Conservation (phyloP, 139 green algal genomes). For the Monoraphidium neglectum region DNA sequence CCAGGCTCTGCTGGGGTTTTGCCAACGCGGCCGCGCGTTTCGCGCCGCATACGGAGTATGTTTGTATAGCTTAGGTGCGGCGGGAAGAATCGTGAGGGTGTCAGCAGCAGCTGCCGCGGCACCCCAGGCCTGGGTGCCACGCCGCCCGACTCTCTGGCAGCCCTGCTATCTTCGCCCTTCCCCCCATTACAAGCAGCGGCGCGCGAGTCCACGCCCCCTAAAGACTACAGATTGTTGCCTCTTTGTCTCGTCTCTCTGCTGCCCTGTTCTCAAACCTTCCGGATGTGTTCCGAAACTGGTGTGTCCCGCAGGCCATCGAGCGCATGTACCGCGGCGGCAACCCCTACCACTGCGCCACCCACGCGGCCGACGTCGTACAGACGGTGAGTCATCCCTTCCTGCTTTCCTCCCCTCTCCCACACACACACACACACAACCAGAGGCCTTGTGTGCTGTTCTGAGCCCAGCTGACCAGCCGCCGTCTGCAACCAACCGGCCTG, state of each 20-base stretch:
- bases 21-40: background rate
- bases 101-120: background rate
- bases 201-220: too few species aligned
- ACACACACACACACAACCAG: too few species aligned
- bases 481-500: too few species aligned
- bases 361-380: constrained; percentile 58
- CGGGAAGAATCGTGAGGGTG: background rate
- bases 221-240: too few species aligned
- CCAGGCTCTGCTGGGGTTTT: background rate
- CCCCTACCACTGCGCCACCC: constrained; percentile 53
- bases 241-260: background rate
- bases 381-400: too few species aligned
- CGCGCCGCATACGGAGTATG: background rate
- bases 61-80: background rate
- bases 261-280: constrained; percentile 38
- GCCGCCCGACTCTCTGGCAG: too few species aligned
- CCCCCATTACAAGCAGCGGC: too few species aligned
- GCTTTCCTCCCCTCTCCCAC: too few species aligned
- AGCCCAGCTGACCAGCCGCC: too few species aligned
- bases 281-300: constrained; percentile 29
- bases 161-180: too few species aligned
- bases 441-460: too few species aligned
- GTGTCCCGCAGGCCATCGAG: constrained; percentile 18
- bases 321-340: constrained; percentile 27
- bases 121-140: too few species aligned